phyloP scores from a whole-genome alignment of 2,329 filamentous ascomycete genomes.

The Colletotrichum sp. region DNA sequence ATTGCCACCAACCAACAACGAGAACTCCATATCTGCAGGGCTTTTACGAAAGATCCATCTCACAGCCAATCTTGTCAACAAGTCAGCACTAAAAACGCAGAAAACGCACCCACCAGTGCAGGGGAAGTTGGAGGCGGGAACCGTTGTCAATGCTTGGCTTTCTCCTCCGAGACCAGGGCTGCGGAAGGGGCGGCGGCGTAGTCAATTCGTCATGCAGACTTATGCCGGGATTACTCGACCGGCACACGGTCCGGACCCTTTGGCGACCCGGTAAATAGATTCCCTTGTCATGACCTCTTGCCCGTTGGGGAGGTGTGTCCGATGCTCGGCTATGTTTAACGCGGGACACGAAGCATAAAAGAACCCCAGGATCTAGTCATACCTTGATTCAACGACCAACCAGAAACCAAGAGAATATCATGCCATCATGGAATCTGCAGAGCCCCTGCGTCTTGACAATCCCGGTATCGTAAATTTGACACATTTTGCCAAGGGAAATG shows the following conservation, averaged over 20 bases:
- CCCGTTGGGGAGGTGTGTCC: background rate
- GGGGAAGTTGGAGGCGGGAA: background rate
- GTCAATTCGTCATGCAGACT: background rate
- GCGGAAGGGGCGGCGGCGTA: background rate
- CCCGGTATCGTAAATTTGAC: background rate
- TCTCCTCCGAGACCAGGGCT: background rate
- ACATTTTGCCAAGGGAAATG: background rate
- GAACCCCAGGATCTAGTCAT: background rate
- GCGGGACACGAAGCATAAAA: background rate
- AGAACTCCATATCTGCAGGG: background rate
- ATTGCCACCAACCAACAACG: background rate
- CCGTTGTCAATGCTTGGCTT: background rate
- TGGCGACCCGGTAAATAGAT: background rate
- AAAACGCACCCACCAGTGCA: background rate
- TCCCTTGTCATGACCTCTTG: background rate
- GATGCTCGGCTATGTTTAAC: background rate
- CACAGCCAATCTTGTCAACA: background rate
- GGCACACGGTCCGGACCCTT: background rate
- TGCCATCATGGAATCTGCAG: background rate
- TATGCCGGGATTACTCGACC: background rate
- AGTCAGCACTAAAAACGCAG: background rate
- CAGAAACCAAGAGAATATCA: background rate
- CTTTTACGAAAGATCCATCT: background rate
- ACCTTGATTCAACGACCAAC: background rate
- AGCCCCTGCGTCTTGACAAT: background rate